Evolutionary conservation across 345 rosid species (phyloP), one percentile per base, ranked within the genome.

Genomic region (Eucalyptus melliodora): DNA sequence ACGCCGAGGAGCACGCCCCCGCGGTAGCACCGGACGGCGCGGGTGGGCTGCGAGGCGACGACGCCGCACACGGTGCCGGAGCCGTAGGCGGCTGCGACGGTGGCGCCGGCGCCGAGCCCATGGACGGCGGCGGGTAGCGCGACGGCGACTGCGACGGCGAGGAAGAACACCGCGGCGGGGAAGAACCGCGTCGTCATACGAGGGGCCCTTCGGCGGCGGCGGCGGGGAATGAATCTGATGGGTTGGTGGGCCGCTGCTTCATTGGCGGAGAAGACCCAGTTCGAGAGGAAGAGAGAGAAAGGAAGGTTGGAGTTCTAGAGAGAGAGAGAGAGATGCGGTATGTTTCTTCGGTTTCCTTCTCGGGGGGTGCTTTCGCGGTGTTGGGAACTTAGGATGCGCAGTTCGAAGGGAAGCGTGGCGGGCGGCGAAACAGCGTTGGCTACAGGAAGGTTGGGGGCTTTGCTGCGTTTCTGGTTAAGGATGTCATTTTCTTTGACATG

Each of bases 51-150:
- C 23, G 88, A 89, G 53, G 98, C 93, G 37, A 92, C 92, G 88
- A 96, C 59, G 27, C 95, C 98, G 90, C 99, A 97, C 31, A 96
- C 96, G 89, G 95, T 94, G 91, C 92, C 85, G 88, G 95, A 77
- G 91, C 90, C 93, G 92, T 93, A 95, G 45, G 90, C 65, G 89
- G 94, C 93, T 90, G 99, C 96, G 92, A 94, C 69, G 44, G 99
- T 96, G 88, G 98, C 94, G 88, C 94, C 95, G 42, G 96, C 93
- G 88, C 97, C 99, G 89, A 97, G 87, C 30, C 62, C 88, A 86
- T 53, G 45, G 42, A 8, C 83, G 37, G 91, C 26, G 87, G 90
- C 17, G 85, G 90, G 50, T 16, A 90, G 40, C 9, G 45, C 27
- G 83, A 6, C 16, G 47, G 88, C 42, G 83, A 9, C 27, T 15